Evolutionary conservation across 2,329 filamentous ascomycete species (phyloP).

Genomic region (Aspergillus viridinutans): DNA sequence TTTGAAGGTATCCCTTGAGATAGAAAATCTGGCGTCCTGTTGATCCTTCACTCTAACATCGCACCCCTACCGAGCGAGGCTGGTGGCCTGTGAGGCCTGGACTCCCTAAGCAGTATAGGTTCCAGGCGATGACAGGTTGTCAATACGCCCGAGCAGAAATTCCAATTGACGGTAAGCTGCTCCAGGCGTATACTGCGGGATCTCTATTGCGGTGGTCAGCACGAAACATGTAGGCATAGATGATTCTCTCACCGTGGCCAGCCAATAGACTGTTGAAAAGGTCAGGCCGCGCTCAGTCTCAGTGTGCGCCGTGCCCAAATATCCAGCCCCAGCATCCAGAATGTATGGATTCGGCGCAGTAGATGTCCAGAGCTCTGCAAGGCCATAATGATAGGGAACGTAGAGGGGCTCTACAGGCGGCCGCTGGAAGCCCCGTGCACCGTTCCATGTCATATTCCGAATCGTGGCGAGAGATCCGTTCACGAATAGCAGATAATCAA

Average conservation of each 20-base stretch:
- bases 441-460: slow-evolving; percentile 79
- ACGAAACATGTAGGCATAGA: slow-evolving; percentile 43
- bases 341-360: slow-evolving; percentile 37
- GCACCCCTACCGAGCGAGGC: too few species aligned
- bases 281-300: slow-evolving; percentile 78
- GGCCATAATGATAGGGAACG: slow-evolving; percentile 57
- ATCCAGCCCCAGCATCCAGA: slow-evolving; percentile 54
- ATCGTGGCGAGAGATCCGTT: slow-evolving; percentile 69
- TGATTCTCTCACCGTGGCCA: slow-evolving; percentile 51
- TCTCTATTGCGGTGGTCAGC: slow-evolving; percentile 50
- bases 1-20: too few species aligned
- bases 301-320: slow-evolving; percentile 65
- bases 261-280: slow-evolving; percentile 60
- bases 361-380: slow-evolving; percentile 32
- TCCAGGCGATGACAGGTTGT: slow-evolving; percentile 4
- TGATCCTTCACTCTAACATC: neutral
- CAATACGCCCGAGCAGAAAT: slow-evolving; percentile 67
- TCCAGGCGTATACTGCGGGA: slow-evolving; percentile 63
- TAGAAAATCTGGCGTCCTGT: too few species aligned
- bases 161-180: slow-evolving; percentile 70
- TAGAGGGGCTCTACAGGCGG: slow-evolving; percentile 61
- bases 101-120: slow-evolving; percentile 8
- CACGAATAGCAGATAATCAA: slow-evolving; percentile 64
- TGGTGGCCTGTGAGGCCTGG: neutral
- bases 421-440: slow-evolving; percentile 63